Base-by-base conservation (phyloP, 352 stramenopile genomes). In the Nothophytophthora sp. region DNA sequence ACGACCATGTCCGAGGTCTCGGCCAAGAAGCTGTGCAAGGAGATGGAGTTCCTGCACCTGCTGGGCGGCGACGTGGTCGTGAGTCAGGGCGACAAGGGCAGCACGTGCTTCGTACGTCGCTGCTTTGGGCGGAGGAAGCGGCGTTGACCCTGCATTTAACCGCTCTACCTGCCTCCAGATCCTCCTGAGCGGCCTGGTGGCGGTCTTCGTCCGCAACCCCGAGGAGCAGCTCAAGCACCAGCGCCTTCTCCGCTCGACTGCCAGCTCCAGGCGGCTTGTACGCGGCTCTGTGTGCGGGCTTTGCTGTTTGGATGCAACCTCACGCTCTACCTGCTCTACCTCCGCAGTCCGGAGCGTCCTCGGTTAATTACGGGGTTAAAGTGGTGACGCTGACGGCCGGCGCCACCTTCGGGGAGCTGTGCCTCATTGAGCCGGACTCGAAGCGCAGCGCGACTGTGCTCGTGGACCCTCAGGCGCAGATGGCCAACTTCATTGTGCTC, bases 1-100 rank as follows among this genome's bases (percentile, higher is more conserved):
- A 89, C 81, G 50, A 91, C 83, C 35, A 92, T 94, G 83, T 88
- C 81, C 7, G 83, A 94, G 55, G 70, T 88, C 10, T 88, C 82
- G 18, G 79, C 79, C 30, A 91, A 92, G 56, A 94, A 94, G 23
- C 45, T 94, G 12, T 94, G 83, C 55, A 89, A 89, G 29, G 83
- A 94, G 37, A 91, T 94, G 79, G 83, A 94, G 44, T 92, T 94
- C 43, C 61, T 86, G 2, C 78, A 92, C 55, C 66, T 90, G 19
- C 63, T 70, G 44, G 73, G 72, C 24, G 74, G 76, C 24, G 63
- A 90, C 34, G 75, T 92, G 5, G 74, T 92, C 35, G 83, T 94
- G 18, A 88, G 90, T 45, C 83, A 92, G 52, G 83, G 83, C 50
- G 81, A 94, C 13, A 90, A 90, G 29, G 83, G 83, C 59, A 89